Evolutionary conservation across 2,329 filamentous ascomycete species (phyloP).

Genomic region (Cytospora paraplurivora): DNA sequence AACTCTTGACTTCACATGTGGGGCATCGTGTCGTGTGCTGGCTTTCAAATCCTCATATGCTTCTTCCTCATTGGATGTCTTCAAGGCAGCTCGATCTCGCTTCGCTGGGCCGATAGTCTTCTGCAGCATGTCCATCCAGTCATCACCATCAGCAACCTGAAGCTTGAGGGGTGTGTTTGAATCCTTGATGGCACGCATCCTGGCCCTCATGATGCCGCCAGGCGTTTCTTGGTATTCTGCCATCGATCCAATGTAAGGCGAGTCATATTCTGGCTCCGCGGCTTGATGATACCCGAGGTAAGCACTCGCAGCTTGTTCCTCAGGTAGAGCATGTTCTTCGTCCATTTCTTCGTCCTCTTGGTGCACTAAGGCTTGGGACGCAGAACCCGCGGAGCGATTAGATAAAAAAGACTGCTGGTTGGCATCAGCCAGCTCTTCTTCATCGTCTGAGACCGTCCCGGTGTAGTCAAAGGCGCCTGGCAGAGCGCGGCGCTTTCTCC

Average conservation of each 20-base stretch:
- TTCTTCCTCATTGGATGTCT: constrained; percentile 62
- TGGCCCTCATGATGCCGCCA: constrained; percentile 63
- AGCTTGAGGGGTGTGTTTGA: constrained; percentile 60
- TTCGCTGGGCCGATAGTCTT: constrained; percentile 94
- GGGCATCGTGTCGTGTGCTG: constrained; percentile 36
- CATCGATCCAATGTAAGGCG: constrained; percentile 53
- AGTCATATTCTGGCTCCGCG: constrained; percentile 67
- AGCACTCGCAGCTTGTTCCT: constrained; percentile 74
- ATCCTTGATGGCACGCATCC: constrained; percentile 65
- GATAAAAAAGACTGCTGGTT: constrained; percentile 83
- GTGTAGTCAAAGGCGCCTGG: constrained; percentile 81
- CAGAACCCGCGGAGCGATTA: constrained; percentile 83
- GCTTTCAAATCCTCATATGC: constrained; percentile 49
- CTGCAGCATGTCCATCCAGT: constrained; percentile 93
- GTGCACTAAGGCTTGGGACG: constrained; percentile 61
- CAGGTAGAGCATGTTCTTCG: constrained; percentile 75
- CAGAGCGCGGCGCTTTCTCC: constrained; percentile 52
- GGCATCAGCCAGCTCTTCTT: constrained; percentile 50
- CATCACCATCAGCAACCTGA: constrained; percentile 69
- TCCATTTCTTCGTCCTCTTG: constrained; percentile 70
- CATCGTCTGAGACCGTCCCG: constrained; percentile 56
- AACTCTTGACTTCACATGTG: constrained; percentile 38
- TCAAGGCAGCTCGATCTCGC: constrained; percentile 77
- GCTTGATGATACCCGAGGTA: constrained; percentile 72
- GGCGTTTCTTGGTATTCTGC: constrained; percentile 54